phyloP scores from a whole-genome alignment of 1,284 basidiomycete genomes.

The Phylloporus gajari region DNA sequence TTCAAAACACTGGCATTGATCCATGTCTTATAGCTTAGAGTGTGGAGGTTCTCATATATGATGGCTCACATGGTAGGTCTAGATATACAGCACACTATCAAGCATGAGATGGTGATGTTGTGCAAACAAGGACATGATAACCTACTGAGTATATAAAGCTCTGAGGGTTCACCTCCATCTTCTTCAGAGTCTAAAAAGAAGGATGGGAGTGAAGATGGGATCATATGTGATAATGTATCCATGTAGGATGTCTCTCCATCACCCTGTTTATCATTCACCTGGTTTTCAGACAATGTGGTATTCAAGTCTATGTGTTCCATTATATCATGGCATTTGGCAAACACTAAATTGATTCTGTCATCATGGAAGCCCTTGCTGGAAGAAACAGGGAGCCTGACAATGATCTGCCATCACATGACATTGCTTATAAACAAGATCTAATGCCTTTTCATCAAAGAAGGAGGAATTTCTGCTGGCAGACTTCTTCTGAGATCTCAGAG shows the following conservation, averaged over 20 bases:
- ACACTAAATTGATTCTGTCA: not conserved
- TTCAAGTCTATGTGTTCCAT: not conserved
- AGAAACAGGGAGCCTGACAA: not conserved
- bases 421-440: not conserved
- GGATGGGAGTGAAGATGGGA: not conserved
- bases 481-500: not conserved
- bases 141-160: not conserved
- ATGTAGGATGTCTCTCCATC: not conserved
- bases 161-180: not conserved
- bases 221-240: not conserved
- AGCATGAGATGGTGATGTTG: not conserved
- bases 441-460: not conserved
- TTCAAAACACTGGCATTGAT: slow-evolving; percentile 3
- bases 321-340: not conserved
- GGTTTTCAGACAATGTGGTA: not conserved
- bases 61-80: slow-evolving; percentile 5
- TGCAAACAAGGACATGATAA: not conserved
- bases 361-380: not conserved
- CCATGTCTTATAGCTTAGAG: slow-evolving; percentile 5
- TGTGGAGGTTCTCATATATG: slow-evolving; percentile 9
- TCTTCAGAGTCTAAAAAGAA: not conserved
- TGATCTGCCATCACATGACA: not conserved
- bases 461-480: not conserved
- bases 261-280: not conserved
- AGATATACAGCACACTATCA: slow-evolving; percentile 10